Percentiles rank a stretch among this genome's conserved stretches.
Evolutionary conservation across 2,329 filamentous ascomycete genomes (phyloP).

Genomic region (Fusarium redolens): DNA sequence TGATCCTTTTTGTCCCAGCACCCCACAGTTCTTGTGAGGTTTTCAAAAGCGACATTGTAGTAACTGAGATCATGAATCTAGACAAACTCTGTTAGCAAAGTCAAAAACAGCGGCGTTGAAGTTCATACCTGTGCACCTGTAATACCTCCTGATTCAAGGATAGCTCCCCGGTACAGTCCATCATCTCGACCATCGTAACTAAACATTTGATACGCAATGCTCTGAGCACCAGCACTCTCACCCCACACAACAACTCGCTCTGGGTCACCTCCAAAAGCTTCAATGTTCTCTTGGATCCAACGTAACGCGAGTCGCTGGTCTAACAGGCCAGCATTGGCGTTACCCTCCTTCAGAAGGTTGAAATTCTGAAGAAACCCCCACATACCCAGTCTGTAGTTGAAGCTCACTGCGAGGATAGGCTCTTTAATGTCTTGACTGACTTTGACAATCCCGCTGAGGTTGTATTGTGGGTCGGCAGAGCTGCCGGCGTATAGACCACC

Average conservation of each 20-base stretch:
- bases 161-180: constrained; percentile 64
- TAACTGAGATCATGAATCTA: constrained; percentile 43
- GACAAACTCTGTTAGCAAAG: neutral
- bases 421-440: constrained; percentile 63
- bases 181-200: constrained; percentile 68
- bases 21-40: constrained; percentile 40
- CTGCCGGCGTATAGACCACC: constrained; percentile 65
- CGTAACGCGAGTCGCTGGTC: constrained; percentile 62
- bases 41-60: constrained; percentile 43
- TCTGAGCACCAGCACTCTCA: constrained; percentile 56
- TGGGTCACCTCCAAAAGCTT: constrained; percentile 61
- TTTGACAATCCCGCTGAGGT: constrained; percentile 54
- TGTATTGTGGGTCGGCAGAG: constrained; percentile 60
- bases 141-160: constrained; percentile 61
- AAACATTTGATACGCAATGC: constrained; percentile 60
- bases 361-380: constrained; percentile 65
- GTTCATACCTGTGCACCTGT: constrained; percentile 36
- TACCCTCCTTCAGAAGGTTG: constrained; percentile 55
- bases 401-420: constrained; percentile 64
- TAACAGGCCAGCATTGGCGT: constrained; percentile 61
- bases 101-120: fast-evolving
- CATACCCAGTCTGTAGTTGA: constrained; percentile 64
- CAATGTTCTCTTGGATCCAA: constrained; percentile 67
- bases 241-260: constrained; percentile 62
- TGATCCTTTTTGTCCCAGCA: constrained; percentile 51